Percentiles rank a stretch among this genome's conserved stretches.
Evolutionary conservation across 768 basidiomycete genomes (phyloP).

Genomic region (Auricularia cornea): DNA sequence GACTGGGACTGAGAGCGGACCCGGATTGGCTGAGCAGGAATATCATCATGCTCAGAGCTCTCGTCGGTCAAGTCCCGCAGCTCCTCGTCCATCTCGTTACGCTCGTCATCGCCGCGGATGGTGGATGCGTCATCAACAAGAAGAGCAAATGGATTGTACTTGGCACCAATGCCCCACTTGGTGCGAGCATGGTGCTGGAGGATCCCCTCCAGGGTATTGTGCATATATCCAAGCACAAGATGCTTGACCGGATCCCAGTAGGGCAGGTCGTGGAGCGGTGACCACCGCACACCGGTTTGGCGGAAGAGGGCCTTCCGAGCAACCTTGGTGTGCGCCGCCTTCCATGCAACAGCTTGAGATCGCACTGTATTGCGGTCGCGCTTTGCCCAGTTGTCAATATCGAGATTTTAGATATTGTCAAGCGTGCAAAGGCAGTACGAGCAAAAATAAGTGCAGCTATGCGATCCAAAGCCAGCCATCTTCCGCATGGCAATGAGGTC

Average conservation of each 20-base stretch:
- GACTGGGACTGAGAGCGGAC: too few species aligned
- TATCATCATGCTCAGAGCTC: too few species aligned
- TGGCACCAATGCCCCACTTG: too few species aligned
- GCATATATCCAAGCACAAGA: not conserved
- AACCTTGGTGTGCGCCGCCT: not conserved
- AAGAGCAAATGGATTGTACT: too few species aligned
- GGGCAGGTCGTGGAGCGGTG: not conserved
- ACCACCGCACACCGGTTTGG: not conserved
- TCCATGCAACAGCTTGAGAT: not conserved
- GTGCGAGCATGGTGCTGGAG: not conserved
- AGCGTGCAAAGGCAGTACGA: not conserved
- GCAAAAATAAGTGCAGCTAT: not conserved
- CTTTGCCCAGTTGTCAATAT: not conserved
- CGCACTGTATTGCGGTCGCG: not conserved
- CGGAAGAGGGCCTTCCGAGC: not conserved
- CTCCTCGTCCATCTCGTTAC: too few species aligned
- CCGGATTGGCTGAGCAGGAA: too few species aligned
- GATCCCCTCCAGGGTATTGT: not conserved
- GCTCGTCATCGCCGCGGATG: too few species aligned
- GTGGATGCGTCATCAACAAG: too few species aligned
- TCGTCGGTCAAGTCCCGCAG: too few species aligned
- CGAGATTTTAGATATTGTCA: not conserved
- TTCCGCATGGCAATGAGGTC: conserved; percentile 29
- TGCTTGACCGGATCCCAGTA: not conserved
- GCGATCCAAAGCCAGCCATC: conserved; percentile 16